Evolutionary conservation across 2,329 filamentous ascomycete genomes (phyloP), one percentile per base, ranked within the genome.

Genomic region (Fusarium falciforme): DNA sequence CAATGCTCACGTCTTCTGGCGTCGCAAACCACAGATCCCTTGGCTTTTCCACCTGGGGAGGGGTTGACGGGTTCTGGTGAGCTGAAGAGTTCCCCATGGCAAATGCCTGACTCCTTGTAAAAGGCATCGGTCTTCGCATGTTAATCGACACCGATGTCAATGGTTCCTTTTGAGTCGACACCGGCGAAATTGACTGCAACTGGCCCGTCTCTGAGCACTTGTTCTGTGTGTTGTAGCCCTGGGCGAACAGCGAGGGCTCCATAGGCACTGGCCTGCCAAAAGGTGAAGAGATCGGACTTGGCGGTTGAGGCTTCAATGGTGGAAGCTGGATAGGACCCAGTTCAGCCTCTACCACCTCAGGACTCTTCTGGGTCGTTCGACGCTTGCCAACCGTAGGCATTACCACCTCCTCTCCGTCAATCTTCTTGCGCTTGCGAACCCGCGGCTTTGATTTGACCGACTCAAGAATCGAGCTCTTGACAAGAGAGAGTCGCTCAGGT

Each of bases 401-500:
- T 8, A 71, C 68, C 35, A 82, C 77, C 62, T 82, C 80, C 44
- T 82, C 83, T 10, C 85, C 85, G 27, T 84, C 79, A 61, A 87
- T 84, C 73, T 80, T 83, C 75, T 87, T 88, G 16, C 84, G 83
- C 76, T 86, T 88, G 67, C 87, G 82, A 42, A 83, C 80, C 25
- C 86, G 83, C 7, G 83, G 84, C 42, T 87, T 85, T 11, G 81
- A 80, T 76, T 89, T 89, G 67, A 89, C 87, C 2, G 87, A 85
- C 10, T 84, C 82, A 5, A 86, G 79, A n/a, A 89, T 89, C 5
- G 88, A 88, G 67, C 79, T 84, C 52, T 65, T 66, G 42, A 49
- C 63, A 10, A 25, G 59, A 6, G 52, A 36, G 22, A 68, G 44
- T 38, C 63, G 70, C 5, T 73, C 55, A 2, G 71, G 72, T n/a